These are phyloP conservation scores for Fomitopsis schrenkii DNA, from an alignment of 1,284 basidiomycete genomes.

Conservation along the genomic window DNA sequence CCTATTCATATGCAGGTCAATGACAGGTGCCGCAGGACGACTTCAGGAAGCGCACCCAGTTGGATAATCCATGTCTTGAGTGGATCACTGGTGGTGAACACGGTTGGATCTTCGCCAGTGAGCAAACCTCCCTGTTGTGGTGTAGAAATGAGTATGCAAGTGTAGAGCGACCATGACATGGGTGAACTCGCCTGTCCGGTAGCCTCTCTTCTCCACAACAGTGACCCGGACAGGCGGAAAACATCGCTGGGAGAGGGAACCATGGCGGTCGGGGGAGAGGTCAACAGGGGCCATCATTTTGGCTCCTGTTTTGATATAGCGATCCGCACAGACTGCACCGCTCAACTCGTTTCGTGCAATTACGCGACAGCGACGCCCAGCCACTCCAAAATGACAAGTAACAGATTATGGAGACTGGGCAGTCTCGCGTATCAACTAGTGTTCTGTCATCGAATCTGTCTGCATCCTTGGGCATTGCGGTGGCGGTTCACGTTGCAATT, in stretches of 20 bases:
- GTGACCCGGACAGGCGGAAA: neutral
- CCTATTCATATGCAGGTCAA: neutral
- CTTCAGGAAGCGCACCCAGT: constrained; percentile 39
- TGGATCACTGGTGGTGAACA: constrained; percentile 61
- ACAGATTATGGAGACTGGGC: no score
- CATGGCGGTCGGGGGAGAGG: neutral
- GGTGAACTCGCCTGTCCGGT: neutral
- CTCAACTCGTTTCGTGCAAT: neutral
- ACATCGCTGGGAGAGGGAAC: neutral
- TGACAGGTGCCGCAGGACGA: neutral
- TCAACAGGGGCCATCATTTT: neutral
- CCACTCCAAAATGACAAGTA: no score
- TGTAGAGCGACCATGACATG: neutral
- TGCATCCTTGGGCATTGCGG: no score
- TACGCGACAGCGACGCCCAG: no score
- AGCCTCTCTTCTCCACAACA: neutral
- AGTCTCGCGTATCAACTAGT: no score
- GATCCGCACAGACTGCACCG: neutral
- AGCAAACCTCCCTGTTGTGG: constrained; percentile 43
- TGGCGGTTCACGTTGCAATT: no score
- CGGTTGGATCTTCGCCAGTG: constrained; percentile 60
- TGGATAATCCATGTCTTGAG: constrained; percentile 85
- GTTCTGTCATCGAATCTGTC: no score
- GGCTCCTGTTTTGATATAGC: neutral
- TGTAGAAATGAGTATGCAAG: neutral